Base-by-base conservation (phyloP, 768 basidiomycete genomes). In the Auricularia heimuer region DNA sequence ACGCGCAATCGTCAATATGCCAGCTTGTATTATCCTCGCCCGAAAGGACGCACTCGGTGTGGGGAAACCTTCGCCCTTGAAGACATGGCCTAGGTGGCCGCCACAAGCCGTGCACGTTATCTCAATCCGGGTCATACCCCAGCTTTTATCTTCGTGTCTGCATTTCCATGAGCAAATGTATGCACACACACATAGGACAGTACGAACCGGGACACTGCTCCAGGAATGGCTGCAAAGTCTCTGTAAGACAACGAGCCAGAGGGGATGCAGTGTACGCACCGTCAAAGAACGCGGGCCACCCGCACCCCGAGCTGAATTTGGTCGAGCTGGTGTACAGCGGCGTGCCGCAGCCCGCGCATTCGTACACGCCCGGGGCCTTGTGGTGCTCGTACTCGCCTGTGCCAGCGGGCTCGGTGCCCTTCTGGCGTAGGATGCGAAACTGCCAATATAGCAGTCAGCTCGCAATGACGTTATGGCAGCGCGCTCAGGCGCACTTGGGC, bases 281-380 rank as follows among this genome's bases (percentile, higher is more conserved):
- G 72, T 96, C 94, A 73, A 89, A 98, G 82, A 97, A 98, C 1
- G 94, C 92, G n/a, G 95, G 94, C 94, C 94, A 98, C 29, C 94
- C 94, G 71, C 92, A 96, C 7, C 93, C 92, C 65, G 91, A 94
- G 70, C 89, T 82, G 76, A 96, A 97, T 77, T 97, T 97, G 68
- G 92, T 94, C 34, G 79, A 80, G 71, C 89, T 91, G 80, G 87
- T 91, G 79, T 96, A 97, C 61, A 97, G 77, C 1, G 93, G 88
- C 2, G 91, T 85, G 42, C 80, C 81, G 74, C 94, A 96, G 7
- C 83, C 94, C 8, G 85, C 88, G 71, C 94, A 95, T 54, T 76
- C 70, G 72, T 94, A 96, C 1, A 87, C 80, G 8, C 94, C 94
- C 35, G 82, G 71, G 3, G 78, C 83, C 29, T 73, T 73, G 74